A percentile compares a stretch with the other conserved stretches of the same genome.
These are phyloP conservation scores for Arthrobotrys pseudoclavata DNA, from an alignment of 2,329 filamentous ascomycete genomes.

Conservation along the genomic window DNA sequence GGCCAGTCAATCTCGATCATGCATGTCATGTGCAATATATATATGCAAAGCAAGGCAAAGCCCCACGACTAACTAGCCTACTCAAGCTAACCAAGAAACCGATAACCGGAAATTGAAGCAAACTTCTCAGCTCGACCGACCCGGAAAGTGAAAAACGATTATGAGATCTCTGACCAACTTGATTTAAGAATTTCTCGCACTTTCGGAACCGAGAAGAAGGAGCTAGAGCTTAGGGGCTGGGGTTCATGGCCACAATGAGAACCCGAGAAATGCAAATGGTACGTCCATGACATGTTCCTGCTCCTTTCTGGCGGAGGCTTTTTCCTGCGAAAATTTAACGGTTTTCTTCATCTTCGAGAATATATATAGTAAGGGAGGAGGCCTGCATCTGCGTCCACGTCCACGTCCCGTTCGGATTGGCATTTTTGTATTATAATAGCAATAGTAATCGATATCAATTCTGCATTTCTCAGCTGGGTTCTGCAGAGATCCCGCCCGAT, in stretches of 20 bases:
- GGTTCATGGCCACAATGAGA: neutral
- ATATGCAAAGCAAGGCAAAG: neutral
- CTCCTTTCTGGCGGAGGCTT: conserved; percentile 13
- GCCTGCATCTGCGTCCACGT: neutral
- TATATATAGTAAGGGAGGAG: conserved; percentile 1
- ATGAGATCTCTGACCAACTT: conserved; percentile 37
- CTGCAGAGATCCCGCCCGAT: conserved; percentile 7
- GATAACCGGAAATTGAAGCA: conserved; percentile 10
- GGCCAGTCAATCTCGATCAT: conserved; percentile 19
- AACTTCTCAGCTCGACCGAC: conserved; percentile 9
- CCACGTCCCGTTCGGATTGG: neutral
- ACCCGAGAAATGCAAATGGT: conserved; percentile 34
- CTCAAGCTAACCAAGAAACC: neutral
- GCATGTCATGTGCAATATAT: conserved; percentile 14
- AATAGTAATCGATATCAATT: conserved; percentile 3
- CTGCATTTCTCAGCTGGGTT: conserved; percentile 24
- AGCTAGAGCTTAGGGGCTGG: conserved; percentile 8
- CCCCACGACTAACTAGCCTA: neutral
- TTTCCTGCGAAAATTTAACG: conserved; percentile 10
- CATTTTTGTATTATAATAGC: neutral
- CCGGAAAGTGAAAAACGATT: conserved; percentile 11
- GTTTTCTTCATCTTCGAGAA: neutral
- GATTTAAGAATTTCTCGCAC: conserved; percentile 16
- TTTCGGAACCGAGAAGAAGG: conserved; percentile 38
- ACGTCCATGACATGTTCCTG: conserved; percentile 40